A percentile compares a stretch with the other conserved stretches of the same genome.
Evolutionary conservation across 2,329 filamentous ascomycete genomes (phyloP).

Genomic region (Colletotrichum acutatum): DNA sequence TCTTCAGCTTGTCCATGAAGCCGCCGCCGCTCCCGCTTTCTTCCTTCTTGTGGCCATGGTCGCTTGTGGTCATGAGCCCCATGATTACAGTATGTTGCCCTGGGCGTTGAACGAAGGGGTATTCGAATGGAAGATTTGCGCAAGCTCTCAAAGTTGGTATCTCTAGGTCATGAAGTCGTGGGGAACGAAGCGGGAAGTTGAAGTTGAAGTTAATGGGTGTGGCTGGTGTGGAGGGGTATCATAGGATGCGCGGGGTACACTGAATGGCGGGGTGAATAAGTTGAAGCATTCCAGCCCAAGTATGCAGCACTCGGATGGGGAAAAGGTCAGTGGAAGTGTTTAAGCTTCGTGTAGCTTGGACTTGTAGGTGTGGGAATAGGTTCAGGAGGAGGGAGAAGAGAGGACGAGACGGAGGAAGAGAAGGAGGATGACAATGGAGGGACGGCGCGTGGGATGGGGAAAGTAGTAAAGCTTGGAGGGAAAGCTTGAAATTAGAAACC

Average conservation of each 20-base stretch:
- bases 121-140: not conserved
- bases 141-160: not conserved
- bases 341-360: not conserved
- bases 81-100: not conserved
- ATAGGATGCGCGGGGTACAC: slow-evolving; percentile 11
- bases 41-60: slow-evolving; percentile 32
- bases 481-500: slow-evolving; percentile 24
- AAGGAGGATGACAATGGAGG: slow-evolving; percentile 19
- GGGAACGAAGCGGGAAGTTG: too few relatives aligned
- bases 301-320: slow-evolving; percentile 1
- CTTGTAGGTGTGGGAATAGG: not conserved
- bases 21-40: slow-evolving; percentile 43
- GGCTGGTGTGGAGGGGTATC: slow-evolving; percentile 20
- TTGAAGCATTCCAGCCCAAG: slow-evolving; percentile 6
- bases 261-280: slow-evolving; percentile 13
- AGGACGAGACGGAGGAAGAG: slow-evolving; percentile 9
- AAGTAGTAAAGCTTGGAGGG: slow-evolving; percentile 19
- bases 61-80: slow-evolving; percentile 25
- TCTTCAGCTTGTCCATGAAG: slow-evolving; percentile 60
- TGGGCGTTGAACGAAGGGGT: not conserved
- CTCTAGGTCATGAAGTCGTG: slow-evolving; percentile 18
- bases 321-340: not conserved
- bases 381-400: not conserved
- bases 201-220: not conserved
- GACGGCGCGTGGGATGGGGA: slow-evolving; percentile 1